These are phyloP conservation scores for Melaleuca alternifolia DNA, from an alignment of 345 rosid genomes.

Conservation along the genomic window DNA sequence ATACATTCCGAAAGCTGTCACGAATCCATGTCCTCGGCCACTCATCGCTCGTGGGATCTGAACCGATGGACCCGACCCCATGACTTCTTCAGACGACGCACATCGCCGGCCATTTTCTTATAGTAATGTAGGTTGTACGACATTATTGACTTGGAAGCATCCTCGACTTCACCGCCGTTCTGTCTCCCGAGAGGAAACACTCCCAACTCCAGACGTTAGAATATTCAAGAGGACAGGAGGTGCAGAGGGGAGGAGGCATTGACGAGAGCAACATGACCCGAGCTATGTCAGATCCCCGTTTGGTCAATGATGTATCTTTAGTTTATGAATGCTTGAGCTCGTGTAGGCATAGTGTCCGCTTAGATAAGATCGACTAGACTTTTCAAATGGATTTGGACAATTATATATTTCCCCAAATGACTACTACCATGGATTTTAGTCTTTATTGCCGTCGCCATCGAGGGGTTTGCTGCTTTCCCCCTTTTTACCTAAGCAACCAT, in stretches of 20 bases:
- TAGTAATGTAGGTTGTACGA: background rate
- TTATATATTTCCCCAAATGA: background rate
- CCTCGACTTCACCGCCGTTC: background rate
- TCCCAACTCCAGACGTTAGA: background rate
- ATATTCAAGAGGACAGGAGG: background rate
- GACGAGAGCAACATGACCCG: background rate
- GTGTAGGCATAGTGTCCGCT: background rate
- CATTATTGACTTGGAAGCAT: background rate
- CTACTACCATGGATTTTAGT: background rate
- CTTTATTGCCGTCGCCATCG: background rate
- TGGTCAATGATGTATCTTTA: background rate
- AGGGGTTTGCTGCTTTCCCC: background rate
- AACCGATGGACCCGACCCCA: background rate
- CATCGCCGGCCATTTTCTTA: background rate
- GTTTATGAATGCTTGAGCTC: background rate
- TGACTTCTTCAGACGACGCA: background rate
- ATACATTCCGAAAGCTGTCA: background rate
- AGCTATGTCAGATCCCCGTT: background rate
- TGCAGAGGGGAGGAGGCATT: background rate
- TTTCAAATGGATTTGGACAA: background rate
- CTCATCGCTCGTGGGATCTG: background rate
- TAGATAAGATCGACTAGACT: background rate
- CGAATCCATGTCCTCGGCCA: background rate
- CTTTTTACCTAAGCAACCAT: background rate
- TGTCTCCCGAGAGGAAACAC: background rate